Conservation (phyloP, 495 filamentous ascomycete species). For the Pyrenula aspistea region DNA sequence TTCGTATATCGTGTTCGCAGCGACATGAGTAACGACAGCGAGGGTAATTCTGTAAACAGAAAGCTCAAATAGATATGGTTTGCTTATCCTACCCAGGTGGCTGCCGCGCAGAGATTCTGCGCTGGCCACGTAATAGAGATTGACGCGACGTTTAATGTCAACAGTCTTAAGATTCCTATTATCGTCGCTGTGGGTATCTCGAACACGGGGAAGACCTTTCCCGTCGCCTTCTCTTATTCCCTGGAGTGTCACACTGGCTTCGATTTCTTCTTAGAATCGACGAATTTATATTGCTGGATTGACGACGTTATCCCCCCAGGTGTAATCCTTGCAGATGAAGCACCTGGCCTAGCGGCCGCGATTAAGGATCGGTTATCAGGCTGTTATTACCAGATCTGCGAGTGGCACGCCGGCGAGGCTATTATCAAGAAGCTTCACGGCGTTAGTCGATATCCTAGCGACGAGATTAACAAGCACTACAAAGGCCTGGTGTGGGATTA, state of each 20-base stretch:
- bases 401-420: neutral
- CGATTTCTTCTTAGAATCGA: slow-evolving; percentile 1
- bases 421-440: neutral
- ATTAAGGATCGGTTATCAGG: neutral
- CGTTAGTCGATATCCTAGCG: too few species aligned
- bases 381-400: neutral
- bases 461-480: too few species aligned
- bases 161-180: neutral
- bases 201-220: slow-evolving; percentile 1
- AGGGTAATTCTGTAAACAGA: neutral
- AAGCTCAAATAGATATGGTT: slow-evolving; percentile 1
- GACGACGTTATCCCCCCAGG: neutral
- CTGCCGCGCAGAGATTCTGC: slow-evolving; percentile 1
- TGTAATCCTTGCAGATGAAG: neutral
- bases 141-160: slow-evolving; percentile 2
- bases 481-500: neutral
- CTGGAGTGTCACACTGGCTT: neutral
- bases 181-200: slow-evolving; percentile 1
- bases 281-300: neutral
- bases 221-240: slow-evolving; percentile 1
- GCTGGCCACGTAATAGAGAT: neutral
- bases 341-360: neutral
- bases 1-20: neutral
- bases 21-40: neutral
- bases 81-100: neutral